Evolutionary conservation across 345 rosid genomes (phyloP), one percentile per base, ranked within the genome.

Genomic region (Populus simonii): DNA sequence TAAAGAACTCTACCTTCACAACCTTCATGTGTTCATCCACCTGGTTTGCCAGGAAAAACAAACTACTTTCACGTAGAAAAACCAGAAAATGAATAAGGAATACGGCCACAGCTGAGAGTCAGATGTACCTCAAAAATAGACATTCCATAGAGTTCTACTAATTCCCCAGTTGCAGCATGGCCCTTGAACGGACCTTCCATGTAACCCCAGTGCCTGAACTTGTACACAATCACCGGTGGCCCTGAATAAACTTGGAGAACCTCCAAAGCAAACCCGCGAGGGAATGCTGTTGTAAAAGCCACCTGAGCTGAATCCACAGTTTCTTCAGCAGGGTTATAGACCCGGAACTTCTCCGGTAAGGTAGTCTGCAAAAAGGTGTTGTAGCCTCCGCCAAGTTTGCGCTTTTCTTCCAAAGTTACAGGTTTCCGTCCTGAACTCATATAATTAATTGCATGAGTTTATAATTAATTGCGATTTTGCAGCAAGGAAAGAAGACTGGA

Each of bases 181-280:
- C 90, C 90, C 78, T 89, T 90, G 85, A 88, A 91, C 71, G 94
- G 92, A 65, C 94, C 94, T 74, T 91, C 94, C 92, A 79, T 89
- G 57, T 82, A 83, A 31, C 89, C 94, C 91, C 94, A 89, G 84
- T 91, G 92, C 81, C 94, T 87, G 87, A 91, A 91, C 88, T 91
- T 91, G 89, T 83, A 91, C 1, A 76, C 78, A 23, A 91, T 88
- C 69, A 49, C 41, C 0, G 91, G 92, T 1, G 94, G 91, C 1
- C 94, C 92, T 3, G 89, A 73, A 66, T 85, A 89, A 45, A 91
- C 94, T 2, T 86, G 85, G 68, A 88, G 73, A 74, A 91, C 73
- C 79, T 91, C 94, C 66, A 91, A 18, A 27, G 94, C 92, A 45
- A 91, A 89, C 1, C 94, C 91, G 10, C 89, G 78, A 2, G 92